Percentiles rank a stretch among this genome's conserved stretches.
phyloP scores from a whole-genome alignment of 2,329 filamentous ascomycete species.

The Claviceps lovelessii region DNA sequence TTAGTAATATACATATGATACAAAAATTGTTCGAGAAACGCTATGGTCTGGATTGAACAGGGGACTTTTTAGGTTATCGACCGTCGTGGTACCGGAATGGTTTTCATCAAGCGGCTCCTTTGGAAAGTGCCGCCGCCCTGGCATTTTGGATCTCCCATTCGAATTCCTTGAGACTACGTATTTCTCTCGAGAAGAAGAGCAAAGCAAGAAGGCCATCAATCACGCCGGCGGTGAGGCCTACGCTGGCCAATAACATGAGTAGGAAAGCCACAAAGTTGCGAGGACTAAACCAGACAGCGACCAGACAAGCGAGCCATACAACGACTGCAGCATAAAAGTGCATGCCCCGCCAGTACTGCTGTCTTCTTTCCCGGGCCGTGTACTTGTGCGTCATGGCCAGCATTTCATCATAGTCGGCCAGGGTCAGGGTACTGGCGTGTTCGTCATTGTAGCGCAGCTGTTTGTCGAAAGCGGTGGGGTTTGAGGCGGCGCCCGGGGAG shows the following conservation, averaged over 20 bases:
- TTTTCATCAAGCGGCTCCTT: background rate
- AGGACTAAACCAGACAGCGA: slow-evolving; percentile 78
- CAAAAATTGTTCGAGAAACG: background rate
- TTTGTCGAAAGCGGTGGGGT: slow-evolving; percentile 14
- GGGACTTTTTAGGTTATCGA: background rate
- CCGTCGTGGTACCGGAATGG: too few relatives aligned
- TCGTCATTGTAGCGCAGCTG: slow-evolving; percentile 18
- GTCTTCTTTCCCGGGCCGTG: slow-evolving; percentile 51
- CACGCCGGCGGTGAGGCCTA: slow-evolving; percentile 61
- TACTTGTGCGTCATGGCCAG: slow-evolving; percentile 57
- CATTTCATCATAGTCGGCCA: slow-evolving; percentile 45
- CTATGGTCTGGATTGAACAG: background rate
- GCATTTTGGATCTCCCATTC: slow-evolving; percentile 79
- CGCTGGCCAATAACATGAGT: slow-evolving; percentile 63
- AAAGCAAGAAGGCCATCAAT: slow-evolving; percentile 77
- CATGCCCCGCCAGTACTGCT: slow-evolving; percentile 54
- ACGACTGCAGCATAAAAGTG: slow-evolving; percentile 60
- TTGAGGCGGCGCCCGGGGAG: slow-evolving; percentile 7
- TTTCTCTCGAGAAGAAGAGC: slow-evolving; percentile 72
- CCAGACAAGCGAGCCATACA: slow-evolving; percentile 57
- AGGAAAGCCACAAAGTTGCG: slow-evolving; percentile 65
- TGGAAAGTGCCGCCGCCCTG: slow-evolving; percentile 25
- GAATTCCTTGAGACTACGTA: slow-evolving; percentile 76
- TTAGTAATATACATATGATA: slow-evolving; percentile 2
- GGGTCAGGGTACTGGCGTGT: slow-evolving; percentile 10